These are phyloP conservation scores for Fusarium camptoceras DNA, from an alignment of 2,329 filamentous ascomycete species.

Conservation along the genomic window DNA sequence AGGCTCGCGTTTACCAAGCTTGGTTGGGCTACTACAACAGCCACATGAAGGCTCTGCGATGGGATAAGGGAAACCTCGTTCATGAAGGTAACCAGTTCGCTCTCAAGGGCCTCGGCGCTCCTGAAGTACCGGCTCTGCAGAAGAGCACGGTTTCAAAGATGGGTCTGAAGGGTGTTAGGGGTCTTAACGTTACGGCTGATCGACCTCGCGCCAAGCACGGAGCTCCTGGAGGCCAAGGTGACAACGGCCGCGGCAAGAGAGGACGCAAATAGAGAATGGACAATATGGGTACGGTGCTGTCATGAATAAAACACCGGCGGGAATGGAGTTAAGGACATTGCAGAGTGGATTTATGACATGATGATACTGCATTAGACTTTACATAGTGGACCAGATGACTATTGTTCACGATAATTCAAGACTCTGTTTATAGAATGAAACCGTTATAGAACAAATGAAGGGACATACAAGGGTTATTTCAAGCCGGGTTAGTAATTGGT, in stretches of 20 bases:
- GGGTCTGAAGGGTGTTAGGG: constrained; percentile 65
- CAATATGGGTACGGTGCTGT: not conserved
- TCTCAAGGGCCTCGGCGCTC: constrained; percentile 58
- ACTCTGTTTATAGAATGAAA: not conserved
- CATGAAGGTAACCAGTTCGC: constrained; percentile 64
- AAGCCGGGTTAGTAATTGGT: not conserved
- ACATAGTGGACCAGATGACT: not conserved
- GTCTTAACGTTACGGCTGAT: constrained; percentile 60
- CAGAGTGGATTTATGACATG: constrained; percentile 2
- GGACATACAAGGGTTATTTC: not conserved
- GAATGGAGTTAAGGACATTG: constrained; percentile 24
- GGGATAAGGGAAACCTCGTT: constrained; percentile 61
- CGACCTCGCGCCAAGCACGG: constrained; percentile 50
- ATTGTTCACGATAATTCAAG: constrained; percentile 2
- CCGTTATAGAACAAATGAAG: not conserved
- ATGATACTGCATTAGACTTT: constrained; percentile 24
- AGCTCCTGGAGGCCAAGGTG: constrained; percentile 18
- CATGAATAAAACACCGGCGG: not conserved
- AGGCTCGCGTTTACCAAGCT: constrained; percentile 65
- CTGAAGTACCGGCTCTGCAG: constrained; percentile 60
- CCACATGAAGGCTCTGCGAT: constrained; percentile 58
- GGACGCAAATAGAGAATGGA: constrained; percentile 12
- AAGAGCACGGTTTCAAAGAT: constrained; percentile 66
- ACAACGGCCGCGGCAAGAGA: constrained; percentile 20
- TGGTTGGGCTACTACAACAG: constrained; percentile 69